Evolutionary conservation across 768 basidiomycete species (phyloP), one percentile per base, ranked within the genome.

Genomic region (Arthromyces matolae): DNA sequence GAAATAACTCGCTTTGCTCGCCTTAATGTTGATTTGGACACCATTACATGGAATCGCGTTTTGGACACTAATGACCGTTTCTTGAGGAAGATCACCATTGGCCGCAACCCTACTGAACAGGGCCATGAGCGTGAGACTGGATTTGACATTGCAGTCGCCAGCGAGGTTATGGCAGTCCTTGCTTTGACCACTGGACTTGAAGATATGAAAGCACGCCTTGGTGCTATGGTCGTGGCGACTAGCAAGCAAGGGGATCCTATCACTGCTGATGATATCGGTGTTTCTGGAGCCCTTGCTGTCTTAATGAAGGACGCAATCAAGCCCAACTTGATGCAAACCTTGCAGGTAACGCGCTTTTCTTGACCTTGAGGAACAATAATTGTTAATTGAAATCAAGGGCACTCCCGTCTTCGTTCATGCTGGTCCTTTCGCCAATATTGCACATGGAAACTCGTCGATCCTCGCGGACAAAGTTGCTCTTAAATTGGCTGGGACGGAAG

Each of bases 271-370:
- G 95, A 99, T 64, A 79, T 99, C 43, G 95, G 95, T 55, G 90
- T 89, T 56, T 87, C 92, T 53, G 94, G 93, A 49, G 93, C 95
- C 42, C 81, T 99, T 43, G 90, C 95, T 12, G 94, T 98, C 42
- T 78, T 99, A 53, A 88, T 99, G 84, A 97, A 97, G 73, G 95
- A 99, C 60, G 91, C 96, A 13, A 93, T 99, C 73, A 99, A 98
- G 72, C 95, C 95, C 19, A 99, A 97, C 64, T 69, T 99, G 53
- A 99, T 99, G 95, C 95, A 99, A 69, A 93, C 94, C 3, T 75
- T 98, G 32, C 89, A 97, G 75, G 82, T 79, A 59, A 42, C 67
- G 25, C 4, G 24, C 5, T 28, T 5, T 24, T 24, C 28, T 9
- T 16, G 8, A 14, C 16, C 3, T 25, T 23, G 20, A 13, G 22